Base-by-base conservation (phyloP, 1,284 basidiomycete genomes). In the Ceratobasidium papillatum region DNA sequence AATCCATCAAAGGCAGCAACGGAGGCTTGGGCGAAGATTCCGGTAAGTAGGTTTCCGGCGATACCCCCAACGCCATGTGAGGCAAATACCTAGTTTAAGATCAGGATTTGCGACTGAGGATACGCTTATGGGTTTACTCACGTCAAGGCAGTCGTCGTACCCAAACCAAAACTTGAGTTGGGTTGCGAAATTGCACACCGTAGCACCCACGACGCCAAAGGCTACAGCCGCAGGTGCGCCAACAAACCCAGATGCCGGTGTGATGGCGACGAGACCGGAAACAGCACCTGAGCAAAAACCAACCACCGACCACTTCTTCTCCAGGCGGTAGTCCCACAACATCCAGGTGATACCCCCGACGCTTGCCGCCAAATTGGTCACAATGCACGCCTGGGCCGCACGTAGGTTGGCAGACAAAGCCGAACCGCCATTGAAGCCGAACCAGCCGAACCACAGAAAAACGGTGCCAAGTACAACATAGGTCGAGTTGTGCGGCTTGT, bases 391-490 rank as follows among this genome's bases (percentile, higher is more conserved):
- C 83, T 94, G 90, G 47, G 92, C 89, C 0, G 95, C 96, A 75
- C 95, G 89, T 68, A 98, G 84, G 85, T 97, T 97, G 77, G 95
- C 95, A 41, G 89, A 87, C 75, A 95, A 86, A 9, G 94, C 94
- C 17, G 89, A 92, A 47, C 94, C 94, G 52, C 95, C 95, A 84
- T 96, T 96, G 86, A 78, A 78, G 25, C 92, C 96, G 80, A 96
- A 95, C 96, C 96, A 98, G n/a, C 96, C 96, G 80, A 98, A 96
- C 96, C 96, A 99, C 75, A 99, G 93, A 83, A 99, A 90, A 14
- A 91, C 89, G 0, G 97, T 99, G 66, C 96, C 96, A 73, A 99
- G 86, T 69, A 98, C 86, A 78, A 99, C 94, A 82, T 96, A 95
- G 54, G 91, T 90, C 1, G 91, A 93, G 82, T 94, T 94, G 82